These are phyloP conservation scores for Aspergillus ruber DNA, from an alignment of 2,329 filamentous ascomycete species.

Conservation along the genomic window DNA sequence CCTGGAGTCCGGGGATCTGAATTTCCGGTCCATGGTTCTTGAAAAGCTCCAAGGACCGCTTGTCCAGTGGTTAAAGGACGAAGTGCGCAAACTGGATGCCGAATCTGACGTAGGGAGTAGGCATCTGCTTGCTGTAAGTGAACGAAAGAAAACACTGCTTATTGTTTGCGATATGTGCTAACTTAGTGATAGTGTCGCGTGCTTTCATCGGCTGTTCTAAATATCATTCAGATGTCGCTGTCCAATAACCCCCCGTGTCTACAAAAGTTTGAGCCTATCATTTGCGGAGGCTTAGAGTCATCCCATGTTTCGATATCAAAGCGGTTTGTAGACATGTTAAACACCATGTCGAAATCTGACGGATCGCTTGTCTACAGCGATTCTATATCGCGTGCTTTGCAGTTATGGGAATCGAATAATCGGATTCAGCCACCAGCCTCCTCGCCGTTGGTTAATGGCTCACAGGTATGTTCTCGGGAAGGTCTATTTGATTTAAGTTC, in stretches of 20 bases:
- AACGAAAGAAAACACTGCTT: slow-evolving; percentile 1
- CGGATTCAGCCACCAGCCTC: slow-evolving; percentile 46
- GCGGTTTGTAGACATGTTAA: slow-evolving; percentile 59
- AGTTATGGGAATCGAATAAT: slow-evolving; percentile 52
- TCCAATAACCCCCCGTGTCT: slow-evolving; percentile 33
- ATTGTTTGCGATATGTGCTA: slow-evolving; percentile 8
- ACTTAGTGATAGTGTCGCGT: slow-evolving; percentile 24
- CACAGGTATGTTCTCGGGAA: slow-evolving; percentile 13
- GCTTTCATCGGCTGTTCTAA: slow-evolving; percentile 25
- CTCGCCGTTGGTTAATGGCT: slow-evolving; percentile 34
- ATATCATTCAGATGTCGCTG: slow-evolving; percentile 23
- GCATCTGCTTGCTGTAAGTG: slow-evolving; percentile 31
- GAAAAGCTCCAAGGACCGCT: slow-evolving; percentile 50
- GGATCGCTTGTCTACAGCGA: slow-evolving; percentile 59
- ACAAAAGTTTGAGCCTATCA: slow-evolving; percentile 46
- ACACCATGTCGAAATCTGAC: slow-evolving; percentile 58
- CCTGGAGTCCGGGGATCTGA: slow-evolving; percentile 43
- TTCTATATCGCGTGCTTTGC: slow-evolving; percentile 56
- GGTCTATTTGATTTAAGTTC: not conserved
- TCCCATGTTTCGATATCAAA: slow-evolving; percentile 46
- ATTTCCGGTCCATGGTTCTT: slow-evolving; percentile 52
- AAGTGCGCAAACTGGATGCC: slow-evolving; percentile 19
- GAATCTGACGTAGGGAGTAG: slow-evolving; percentile 23
- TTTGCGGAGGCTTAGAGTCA: slow-evolving; percentile 50
- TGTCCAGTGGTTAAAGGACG: slow-evolving; percentile 30